Base-by-base conservation (phyloP, 768 basidiomycete species). In the Lactarius deliciosus region DNA sequence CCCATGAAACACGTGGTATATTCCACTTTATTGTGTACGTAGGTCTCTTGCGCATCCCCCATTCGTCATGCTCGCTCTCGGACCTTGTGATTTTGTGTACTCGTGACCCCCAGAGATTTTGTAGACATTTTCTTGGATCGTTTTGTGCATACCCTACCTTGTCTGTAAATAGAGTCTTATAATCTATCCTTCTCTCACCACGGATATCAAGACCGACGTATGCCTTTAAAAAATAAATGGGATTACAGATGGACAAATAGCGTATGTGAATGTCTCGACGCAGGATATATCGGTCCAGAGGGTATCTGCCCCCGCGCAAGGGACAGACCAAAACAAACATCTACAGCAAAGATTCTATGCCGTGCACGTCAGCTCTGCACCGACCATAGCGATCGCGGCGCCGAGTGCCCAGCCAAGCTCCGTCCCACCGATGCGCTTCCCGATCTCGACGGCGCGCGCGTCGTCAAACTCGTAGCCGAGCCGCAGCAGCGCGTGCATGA, bases 361-460 rank as follows among this genome's bases (percentile, higher is more conserved):
- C 13, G 68, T 77, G 78, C 89, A 90, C 72, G 73, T 84, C 63
- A 90, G 71, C 72, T 86, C 82, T 16, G 83, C 82, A 8, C 80
- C 85, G 38, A 91, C 84, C 81, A 92, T 83, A 60, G 85, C 86
- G 72, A 94, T 85, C 60, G 88, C 86, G 36, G 94, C 95, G 20
- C 94, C 94, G 38, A 98, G 76, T 72, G 88, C 89, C 96, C 96
- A 98, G 25, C 96, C 96, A 66, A 98, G 79, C 83, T 97, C 96
- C 3, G 96, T 96, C 25, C 88, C 92, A 34, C 81, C 81, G 56
- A 98, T 84, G 81, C 90, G 85, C 81, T 98, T 98, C 72, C 90
- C 96, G 30, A 96, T 84, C 77, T 76, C 79, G 40, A 93, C 85
- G 68, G 88, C 82, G 66, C 94, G 76, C 22, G 77, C 80, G 50